Evolutionary conservation across 768 basidiomycete species (phyloP).

Genomic region (Cantharellus cinnabarinus): DNA sequence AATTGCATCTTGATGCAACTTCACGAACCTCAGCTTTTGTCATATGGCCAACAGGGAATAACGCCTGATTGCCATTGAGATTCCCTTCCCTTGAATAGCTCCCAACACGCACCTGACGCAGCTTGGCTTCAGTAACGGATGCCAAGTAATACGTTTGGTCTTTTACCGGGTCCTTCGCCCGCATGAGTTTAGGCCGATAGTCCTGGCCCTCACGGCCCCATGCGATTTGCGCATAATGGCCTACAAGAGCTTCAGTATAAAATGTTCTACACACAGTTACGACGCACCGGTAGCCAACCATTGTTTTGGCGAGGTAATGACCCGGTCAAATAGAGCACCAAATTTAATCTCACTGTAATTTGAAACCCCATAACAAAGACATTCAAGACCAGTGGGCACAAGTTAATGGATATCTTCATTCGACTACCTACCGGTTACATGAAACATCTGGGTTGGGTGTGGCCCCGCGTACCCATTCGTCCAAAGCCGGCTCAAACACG

Average conservation of each 20-base stretch:
- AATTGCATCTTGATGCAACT: slow-evolving; percentile 36
- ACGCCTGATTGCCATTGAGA: slow-evolving; percentile 16
- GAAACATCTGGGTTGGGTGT: slow-evolving; percentile 89
- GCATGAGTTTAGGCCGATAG: slow-evolving; percentile 20
- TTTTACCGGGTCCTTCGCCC: slow-evolving; percentile 38
- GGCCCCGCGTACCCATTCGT: slow-evolving; percentile 51
- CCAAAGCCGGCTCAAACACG: slow-evolving; percentile 75
- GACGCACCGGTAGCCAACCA: slow-evolving; percentile 68
- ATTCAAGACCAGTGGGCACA: background rate
- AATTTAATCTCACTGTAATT: slow-evolving; percentile 94
- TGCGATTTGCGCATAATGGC: slow-evolving; percentile 68
- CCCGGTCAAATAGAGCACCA: slow-evolving; percentile 49
- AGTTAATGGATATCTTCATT: too few species aligned
- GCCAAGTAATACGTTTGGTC: slow-evolving; percentile 90
- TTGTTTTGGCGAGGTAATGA: slow-evolving; percentile 21
- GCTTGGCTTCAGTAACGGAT: slow-evolving; percentile 43
- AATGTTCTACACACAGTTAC: background rate
- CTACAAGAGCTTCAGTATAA: slow-evolving; percentile 18
- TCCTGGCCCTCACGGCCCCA: slow-evolving; percentile 19
- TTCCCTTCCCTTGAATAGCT: background rate
- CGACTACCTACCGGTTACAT: slow-evolving; percentile 55
- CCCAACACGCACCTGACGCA: slow-evolving; percentile 24
- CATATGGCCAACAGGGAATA: slow-evolving; percentile 57
- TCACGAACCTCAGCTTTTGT: slow-evolving; percentile 53
- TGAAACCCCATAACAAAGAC: background rate